Base-by-base conservation (phyloP, 495 filamentous ascomycete genomes). In the Hypoxylon perforatum region DNA sequence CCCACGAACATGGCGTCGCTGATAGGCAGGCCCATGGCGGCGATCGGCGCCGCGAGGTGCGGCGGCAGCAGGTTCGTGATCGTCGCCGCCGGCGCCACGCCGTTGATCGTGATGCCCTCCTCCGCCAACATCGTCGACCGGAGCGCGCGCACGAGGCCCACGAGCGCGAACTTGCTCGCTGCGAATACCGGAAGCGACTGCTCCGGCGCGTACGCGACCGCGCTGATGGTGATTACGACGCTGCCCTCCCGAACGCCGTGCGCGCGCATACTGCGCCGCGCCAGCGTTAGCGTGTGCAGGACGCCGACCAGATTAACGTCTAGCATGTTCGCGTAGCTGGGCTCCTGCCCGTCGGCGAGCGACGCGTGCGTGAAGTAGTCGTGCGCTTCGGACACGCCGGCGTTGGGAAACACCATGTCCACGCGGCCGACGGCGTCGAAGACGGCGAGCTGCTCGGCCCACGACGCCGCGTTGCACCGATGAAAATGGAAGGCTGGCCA, bases 211-310 rank as follows among this genome's bases (percentile, higher is more conserved):
- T 77, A 79, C 7, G 69, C 73, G 6, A 70, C 70, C 10, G 67
- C 67, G 53, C 76, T 78, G 11, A 66, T 44, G 1, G 76, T 77
- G 54, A 77, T 69, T 4, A 76, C 75, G 45, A 78, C 70, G 46
- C 73, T 76, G 4, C 77, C 75, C 1, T 58, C 54, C 7, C 28
- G 46, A 21, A 47, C 25, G 4, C 17, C 44, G 15, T 61, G 50
- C n/a, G 55, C 52, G 15, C 60, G 66, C 53, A 77, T 73, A 9
- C 30, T 51, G 35, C 70, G 70, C 61, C 61, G 44, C 12, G 67
- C 63, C 12, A 77, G 46, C 55, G 77, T 77, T 22, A 70, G 46
- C 11, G 71, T 68, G 41, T 76, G 68, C n/a, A 68, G 19, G 0
- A 68, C 67, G 9, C 48, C 70, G 22, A 50, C 19, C n/a, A 73